These are phyloP conservation scores for Pythium brachiatum DNA, from an alignment of 352 stramenopile genomes.

Conservation along the genomic window DNA sequence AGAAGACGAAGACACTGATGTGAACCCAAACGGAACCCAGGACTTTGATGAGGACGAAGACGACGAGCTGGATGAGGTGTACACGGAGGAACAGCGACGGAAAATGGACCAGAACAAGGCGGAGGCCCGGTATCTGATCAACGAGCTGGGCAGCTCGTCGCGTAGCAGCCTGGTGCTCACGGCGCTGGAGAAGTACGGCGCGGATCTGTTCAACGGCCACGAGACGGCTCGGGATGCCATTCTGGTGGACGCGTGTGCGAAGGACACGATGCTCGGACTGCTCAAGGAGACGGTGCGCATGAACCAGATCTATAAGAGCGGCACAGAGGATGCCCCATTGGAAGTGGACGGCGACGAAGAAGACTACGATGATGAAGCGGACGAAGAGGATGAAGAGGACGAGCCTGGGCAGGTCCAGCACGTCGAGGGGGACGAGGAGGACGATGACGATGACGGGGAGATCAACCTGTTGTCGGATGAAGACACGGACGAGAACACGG, in stretches of 20 bases:
- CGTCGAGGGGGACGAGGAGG: slow-evolving; percentile 17
- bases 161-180: slow-evolving; percentile 57
- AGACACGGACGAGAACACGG: slow-evolving; percentile 36
- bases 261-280: slow-evolving; percentile 52
- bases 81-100: slow-evolving; percentile 17
- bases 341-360: slow-evolving; percentile 61
- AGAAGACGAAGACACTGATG: slow-evolving; percentile 26
- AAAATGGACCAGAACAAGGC: slow-evolving; percentile 46
- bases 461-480: slow-evolving; percentile 56
- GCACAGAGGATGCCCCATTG: slow-evolving; percentile 47
- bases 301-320: slow-evolving; percentile 42
- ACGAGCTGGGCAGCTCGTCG: slow-evolving; percentile 50
- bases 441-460: slow-evolving; percentile 31
- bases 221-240: slow-evolving; percentile 58
- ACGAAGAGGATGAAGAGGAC: slow-evolving; percentile 30
- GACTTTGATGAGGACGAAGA: slow-evolving; percentile 26
- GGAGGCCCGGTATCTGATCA: slow-evolving; percentile 47
- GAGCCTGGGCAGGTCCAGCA: slow-evolving; percentile 19
- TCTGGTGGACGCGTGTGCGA: slow-evolving; percentile 54
- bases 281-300: slow-evolving; percentile 57
- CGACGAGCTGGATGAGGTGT: slow-evolving; percentile 22
- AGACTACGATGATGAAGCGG: slow-evolving; percentile 34
- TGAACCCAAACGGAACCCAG: neutral
- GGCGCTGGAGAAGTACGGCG: slow-evolving; percentile 64
- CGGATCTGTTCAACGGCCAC: slow-evolving; percentile 62